A percentile compares a stretch with the other conserved stretches of the same genome.
Conservation (phyloP, 257 asterid species). For the Petunia secreta region DNA sequence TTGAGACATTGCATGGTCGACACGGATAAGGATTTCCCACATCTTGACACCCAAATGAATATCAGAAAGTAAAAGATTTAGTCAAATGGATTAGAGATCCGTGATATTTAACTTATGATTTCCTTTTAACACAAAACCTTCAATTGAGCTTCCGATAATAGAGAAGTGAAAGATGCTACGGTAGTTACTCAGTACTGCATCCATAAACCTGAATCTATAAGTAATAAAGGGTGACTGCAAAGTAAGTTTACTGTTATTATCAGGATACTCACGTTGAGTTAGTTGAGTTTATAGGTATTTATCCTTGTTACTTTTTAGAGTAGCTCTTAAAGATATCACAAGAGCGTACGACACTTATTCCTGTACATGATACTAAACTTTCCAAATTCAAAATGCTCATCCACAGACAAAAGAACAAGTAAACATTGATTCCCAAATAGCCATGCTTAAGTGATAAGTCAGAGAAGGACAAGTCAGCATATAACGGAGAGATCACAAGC, state of each 20-base stretch:
- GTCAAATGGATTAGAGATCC: not conserved
- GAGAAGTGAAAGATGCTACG: not conserved
- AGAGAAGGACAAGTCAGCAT: not conserved
- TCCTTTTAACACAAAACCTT: not conserved
- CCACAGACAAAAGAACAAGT: not conserved
- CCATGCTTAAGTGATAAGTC: not conserved
- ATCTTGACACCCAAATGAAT: not conserved
- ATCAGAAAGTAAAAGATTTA: not conserved
- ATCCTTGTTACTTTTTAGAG: not conserved
- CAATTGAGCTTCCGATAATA: constrained; percentile 1
- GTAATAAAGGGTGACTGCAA: not conserved
- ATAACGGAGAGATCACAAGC: not conserved
- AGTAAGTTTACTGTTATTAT: not conserved
- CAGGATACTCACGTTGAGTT: not conserved
- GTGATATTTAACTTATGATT: not conserved
- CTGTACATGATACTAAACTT: not conserved
- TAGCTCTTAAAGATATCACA: not conserved
- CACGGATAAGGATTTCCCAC: not conserved
- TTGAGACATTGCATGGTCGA: not conserved
- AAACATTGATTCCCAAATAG: not conserved
- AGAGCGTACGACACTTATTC: not conserved
- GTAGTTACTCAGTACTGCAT: not conserved
- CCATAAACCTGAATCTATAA: not conserved
- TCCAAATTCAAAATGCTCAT: not conserved
- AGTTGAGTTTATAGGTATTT: not conserved